These are phyloP conservation scores for Colletotrichum brevisporum DNA, from an alignment of 2,329 filamentous ascomycete genomes.

Conservation along the genomic window DNA sequence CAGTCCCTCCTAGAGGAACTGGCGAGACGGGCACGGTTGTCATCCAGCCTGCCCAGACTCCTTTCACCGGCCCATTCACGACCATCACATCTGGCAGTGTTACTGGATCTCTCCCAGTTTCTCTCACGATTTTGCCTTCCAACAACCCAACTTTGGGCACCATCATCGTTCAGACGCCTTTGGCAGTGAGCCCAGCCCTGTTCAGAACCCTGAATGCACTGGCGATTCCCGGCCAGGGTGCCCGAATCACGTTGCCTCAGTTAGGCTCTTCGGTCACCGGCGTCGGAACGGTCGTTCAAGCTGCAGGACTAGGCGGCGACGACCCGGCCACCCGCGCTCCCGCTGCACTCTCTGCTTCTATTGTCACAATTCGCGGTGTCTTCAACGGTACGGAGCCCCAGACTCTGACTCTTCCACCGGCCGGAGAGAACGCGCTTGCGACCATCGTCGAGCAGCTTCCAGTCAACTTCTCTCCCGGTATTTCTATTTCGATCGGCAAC, in stretches of 20 bases:
- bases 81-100: conserved; percentile 30
- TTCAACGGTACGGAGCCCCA: conserved; percentile 19
- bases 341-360: conserved; percentile 3
- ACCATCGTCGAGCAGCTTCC: conserved; percentile 35
- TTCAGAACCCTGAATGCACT: conserved; percentile 25
- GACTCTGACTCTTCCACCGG: conserved; percentile 15
- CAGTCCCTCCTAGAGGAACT: conserved; percentile 25
- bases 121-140: conserved; percentile 23
- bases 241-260: conserved; percentile 15
- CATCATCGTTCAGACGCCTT: conserved; percentile 30
- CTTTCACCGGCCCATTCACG: conserved; percentile 32
- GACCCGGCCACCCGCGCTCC: conserved; percentile 26
- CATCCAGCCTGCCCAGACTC: conserved; percentile 20
- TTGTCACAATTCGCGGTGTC: conserved; percentile 22
- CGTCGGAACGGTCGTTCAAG: conserved; percentile 16
- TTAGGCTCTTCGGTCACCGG: not conserved
- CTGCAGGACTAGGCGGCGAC: conserved; percentile 25
- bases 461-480: not conserved
- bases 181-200: not conserved
- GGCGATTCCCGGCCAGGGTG: conserved; percentile 16
- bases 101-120: conserved; percentile 26
- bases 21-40: conserved; percentile 22
- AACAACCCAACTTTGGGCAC: conserved; percentile 26
- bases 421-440: not conserved
- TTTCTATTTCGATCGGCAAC: not conserved